Conservation (phyloP, 257 asterid genomes). For the Handroanthus guayacan region DNA sequence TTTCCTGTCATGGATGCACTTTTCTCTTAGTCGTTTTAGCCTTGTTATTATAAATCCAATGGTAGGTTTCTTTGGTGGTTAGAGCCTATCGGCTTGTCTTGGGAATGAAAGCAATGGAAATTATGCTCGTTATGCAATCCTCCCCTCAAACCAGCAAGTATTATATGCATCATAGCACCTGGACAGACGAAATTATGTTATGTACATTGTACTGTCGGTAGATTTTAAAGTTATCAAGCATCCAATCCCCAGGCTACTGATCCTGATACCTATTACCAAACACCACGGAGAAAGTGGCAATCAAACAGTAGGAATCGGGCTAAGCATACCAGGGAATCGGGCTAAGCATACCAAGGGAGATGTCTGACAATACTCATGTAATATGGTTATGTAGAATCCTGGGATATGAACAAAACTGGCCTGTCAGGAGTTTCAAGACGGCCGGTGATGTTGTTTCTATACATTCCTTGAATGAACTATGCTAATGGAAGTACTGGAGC, state of each 20-base stretch:
- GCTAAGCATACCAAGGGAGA: not conserved
- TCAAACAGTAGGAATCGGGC: not conserved
- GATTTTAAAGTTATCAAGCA: not conserved
- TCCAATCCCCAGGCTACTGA: not conserved
- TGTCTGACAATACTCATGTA: not conserved
- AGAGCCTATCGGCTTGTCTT: constrained; percentile 9
- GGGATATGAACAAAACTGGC: not conserved
- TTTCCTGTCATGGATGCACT: constrained; percentile 18
- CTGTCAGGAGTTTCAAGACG: not conserved
- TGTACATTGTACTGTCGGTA: not conserved
- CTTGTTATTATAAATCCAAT: not conserved
- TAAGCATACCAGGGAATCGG: no score
- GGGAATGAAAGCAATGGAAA: not conserved
- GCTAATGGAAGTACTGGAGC: not conserved
- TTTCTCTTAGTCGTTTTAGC: not conserved
- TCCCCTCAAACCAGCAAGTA: constrained; percentile 4
- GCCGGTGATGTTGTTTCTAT: not conserved
- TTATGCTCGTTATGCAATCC: constrained; percentile 4
- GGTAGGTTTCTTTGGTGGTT: constrained; percentile 6
- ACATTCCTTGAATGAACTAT: not conserved
- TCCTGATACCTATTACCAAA: not conserved
- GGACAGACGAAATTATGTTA: not conserved
- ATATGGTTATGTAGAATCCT: not conserved
- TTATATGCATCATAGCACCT: constrained; percentile 1
- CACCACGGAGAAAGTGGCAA: not conserved